Evolutionary conservation across 1,284 basidiomycete species (phyloP).

Genomic region (Cutaneotrichosporon daszewskae): DNA sequence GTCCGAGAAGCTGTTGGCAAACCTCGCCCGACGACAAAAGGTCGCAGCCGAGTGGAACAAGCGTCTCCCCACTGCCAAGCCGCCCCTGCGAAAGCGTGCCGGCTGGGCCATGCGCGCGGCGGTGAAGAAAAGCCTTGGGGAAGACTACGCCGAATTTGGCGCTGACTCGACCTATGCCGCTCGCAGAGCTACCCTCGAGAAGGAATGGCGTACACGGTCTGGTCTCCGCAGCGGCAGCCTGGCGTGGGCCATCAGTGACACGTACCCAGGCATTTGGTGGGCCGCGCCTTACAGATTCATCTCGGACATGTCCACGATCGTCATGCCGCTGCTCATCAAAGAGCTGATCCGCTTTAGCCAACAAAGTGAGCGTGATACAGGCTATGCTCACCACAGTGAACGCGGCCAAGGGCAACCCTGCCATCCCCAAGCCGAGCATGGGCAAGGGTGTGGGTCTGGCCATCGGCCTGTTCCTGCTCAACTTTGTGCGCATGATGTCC

Average conservation of each 20-base stretch:
- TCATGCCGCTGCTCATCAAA: constrained; percentile 62
- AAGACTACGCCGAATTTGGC: not conserved
- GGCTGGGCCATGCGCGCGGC: constrained; percentile 49
- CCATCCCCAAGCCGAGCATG: constrained; percentile 55
- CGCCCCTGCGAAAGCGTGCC: constrained; percentile 51
- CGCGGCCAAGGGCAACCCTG: constrained; percentile 22
- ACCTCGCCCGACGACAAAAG: constrained; percentile 24
- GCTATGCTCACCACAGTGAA: constrained; percentile 32
- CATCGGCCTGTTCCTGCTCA: constrained; percentile 62
- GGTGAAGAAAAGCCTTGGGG: constrained; percentile 6
- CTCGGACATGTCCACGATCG: constrained; percentile 54
- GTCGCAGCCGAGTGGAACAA: constrained; percentile 38
- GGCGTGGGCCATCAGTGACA: constrained; percentile 65
- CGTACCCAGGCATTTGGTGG: constrained; percentile 65
- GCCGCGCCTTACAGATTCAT: constrained; percentile 53
- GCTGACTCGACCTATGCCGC: constrained; percentile 3
- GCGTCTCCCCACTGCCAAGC: constrained; percentile 14
- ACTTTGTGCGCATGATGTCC: constrained; percentile 56
- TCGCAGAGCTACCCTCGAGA: constrained; percentile 20
- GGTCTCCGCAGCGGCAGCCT: constrained; percentile 54
- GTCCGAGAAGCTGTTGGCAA: constrained; percentile 46
- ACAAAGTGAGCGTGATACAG: constrained; percentile 51
- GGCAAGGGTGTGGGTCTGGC: constrained; percentile 67
- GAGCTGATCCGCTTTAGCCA: constrained; percentile 64
- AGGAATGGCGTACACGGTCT: constrained; percentile 35